phyloP scores from a whole-genome alignment of 441 rosid genomes.

The Gossypium schwendimanii region DNA sequence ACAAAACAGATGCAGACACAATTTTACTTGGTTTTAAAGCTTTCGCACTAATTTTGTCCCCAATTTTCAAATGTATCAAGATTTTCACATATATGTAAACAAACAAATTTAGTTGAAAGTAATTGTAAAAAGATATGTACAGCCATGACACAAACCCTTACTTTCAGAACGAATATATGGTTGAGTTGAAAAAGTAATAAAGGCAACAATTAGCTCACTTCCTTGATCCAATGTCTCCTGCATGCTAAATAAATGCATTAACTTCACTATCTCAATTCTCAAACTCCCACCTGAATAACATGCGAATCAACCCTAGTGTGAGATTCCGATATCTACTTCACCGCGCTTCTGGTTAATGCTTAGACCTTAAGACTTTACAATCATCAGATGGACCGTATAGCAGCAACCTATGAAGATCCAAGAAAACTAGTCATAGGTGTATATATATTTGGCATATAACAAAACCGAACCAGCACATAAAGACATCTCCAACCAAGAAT shows the following conservation, averaged over 20 bases:
- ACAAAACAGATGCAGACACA: too few relatives aligned
- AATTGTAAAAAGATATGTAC: neutral
- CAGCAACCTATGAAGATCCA: neutral
- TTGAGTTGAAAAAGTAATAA: neutral
- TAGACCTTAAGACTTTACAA: neutral
- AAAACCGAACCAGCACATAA: neutral
- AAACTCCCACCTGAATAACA: neutral
- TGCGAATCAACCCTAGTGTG: neutral
- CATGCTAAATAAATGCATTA: neutral
- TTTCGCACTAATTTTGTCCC: too few relatives aligned
- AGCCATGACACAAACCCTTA: neutral
- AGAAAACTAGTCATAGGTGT: constrained; percentile 6
- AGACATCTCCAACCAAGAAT: neutral
- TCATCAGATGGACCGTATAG: neutral
- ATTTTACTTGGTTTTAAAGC: too few relatives aligned
- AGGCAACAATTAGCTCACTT: neutral
- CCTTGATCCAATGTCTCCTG: neutral
- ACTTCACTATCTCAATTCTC: neutral
- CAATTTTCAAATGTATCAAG: too few relatives aligned
- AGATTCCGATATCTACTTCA: neutral
- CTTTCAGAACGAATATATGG: neutral
- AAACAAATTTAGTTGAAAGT: neutral
- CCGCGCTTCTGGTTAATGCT: neutral
- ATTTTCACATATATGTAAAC: too few relatives aligned
- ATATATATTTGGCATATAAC: neutral